Base-by-base conservation (phyloP, 768 basidiomycete species). In the Kwoniella mangroviensis region DNA sequence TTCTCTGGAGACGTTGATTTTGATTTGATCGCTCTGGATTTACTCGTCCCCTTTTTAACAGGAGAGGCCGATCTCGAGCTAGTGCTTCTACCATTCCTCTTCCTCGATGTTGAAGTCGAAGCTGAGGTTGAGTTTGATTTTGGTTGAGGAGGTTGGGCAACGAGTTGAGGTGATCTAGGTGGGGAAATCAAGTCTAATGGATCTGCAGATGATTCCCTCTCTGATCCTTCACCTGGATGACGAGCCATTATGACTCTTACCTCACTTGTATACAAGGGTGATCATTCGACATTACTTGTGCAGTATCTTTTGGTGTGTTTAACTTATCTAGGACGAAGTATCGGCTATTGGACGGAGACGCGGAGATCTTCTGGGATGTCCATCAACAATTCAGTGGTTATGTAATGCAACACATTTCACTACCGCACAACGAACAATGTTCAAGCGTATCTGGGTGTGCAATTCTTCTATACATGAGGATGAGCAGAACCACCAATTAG, bases 171-270 rank as follows among this genome's bases (percentile, higher is more conserved):
- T 40, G 21, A n/a, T 21, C 26, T 22, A 55, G 58, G 60, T 60
- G 9, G 21, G 15, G 62, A 40, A 12, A 69, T 69, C 21, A 65
- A 17, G 53, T 69, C 68, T 42, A 69, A 49, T 49, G 68, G 68
- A 41, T 69, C 68, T 12, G 56, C 54, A 7, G 68, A 69, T 15
- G 63, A 65, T 41, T 63, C 61, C 26, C 63, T 3, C 7, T 21
- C 65, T 34, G 55, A 45, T 22, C 55, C 56, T 21, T 28, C 24
- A 28, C 55, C 17, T n/a, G 57, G 64, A 49, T 17, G 45, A 49
- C 45, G 45, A 49, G 45, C 45, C 45, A 49, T 49, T 49, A 49
- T 49, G 45, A 49, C 45, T 19, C 45, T 49, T 49, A 15, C 4
- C 19, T 49, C 45, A 13, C 19, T 6, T 1, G 13, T 49, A 34